Evolutionary conservation across 129 eudicot genomes (phyloP), one percentile per base, ranked within the genome.

Genomic region (Saposhnikovia divaricata): DNA sequence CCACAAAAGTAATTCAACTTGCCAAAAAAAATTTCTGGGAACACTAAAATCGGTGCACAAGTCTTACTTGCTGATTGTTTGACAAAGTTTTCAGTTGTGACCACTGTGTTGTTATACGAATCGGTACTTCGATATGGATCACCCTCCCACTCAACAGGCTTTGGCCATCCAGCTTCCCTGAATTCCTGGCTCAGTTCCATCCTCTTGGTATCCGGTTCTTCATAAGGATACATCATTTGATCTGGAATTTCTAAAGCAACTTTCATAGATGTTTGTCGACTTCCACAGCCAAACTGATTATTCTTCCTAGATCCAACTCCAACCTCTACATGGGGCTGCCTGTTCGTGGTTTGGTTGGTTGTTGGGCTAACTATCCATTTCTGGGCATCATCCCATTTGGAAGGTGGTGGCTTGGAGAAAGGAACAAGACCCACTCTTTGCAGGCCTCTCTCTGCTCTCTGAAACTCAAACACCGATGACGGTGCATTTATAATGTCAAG

Each of bases 301-400:
- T 46, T 61, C 81, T 86, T 91, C 89, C 88, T 90, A 37, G 84
- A 72, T 63, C 76, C 84, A 61, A 75, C 76, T n/a, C 80, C 84
- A 43, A 78, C 82, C n/a, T 38, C 66, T 46, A 78, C 73, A 38
- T 78, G 74, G 57, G 85, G 72, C 53, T 77, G 93, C 80, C 85
- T 84, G 15, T 42, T 88, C 82, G 82, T 88, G 42, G 86, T 78
- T 59, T 85, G 84, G 83, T 78, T 89, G 27, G 96, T 87, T 78
- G 88, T 89, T 5, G 92, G 96, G 66, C 91, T 88, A 75, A 91
- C 93, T 59, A 95, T 90, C 98, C 98, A 95, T 81, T 95, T 95
- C 75, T 95, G 96, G 21, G 98, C 98, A 84, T 95, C 98, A 77
- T 92, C 94, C 98, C 98, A 95, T 83, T 95, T 95, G 3, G 98